A percentile compares a stretch with the other conserved stretches of the same genome.
Evolutionary conservation across 768 basidiomycete species (phyloP).

Genomic region (Lactarius psammicola): DNA sequence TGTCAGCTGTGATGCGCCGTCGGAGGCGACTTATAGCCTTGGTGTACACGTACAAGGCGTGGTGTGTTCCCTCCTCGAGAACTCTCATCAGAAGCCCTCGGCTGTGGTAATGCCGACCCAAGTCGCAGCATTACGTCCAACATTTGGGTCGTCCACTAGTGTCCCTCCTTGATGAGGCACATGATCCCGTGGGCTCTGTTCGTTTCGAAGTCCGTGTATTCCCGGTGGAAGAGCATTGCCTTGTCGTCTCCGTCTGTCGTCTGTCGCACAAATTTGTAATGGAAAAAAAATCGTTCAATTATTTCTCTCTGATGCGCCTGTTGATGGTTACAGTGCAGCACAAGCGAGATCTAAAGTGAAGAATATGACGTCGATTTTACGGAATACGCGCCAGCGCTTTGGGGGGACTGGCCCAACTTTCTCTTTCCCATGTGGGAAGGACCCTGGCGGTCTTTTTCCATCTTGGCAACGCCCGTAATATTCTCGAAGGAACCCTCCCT

Average conservation of each 20-base stretch:
- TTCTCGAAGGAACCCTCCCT: not conserved
- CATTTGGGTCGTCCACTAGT: not conserved
- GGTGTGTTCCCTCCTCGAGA: not conserved
- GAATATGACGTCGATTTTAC: conserved; percentile 9
- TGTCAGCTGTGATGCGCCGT: not conserved
- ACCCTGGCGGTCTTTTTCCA: conserved; percentile 1
- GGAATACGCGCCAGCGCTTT: not conserved
- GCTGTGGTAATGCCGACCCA: not conserved
- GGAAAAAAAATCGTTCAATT: not conserved
- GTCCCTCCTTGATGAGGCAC: too few relatives aligned
- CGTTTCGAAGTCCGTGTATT: conserved; percentile 4
- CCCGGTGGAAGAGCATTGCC: not conserved
- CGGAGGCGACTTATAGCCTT: not conserved
- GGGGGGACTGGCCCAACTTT: not conserved
- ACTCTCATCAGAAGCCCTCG: not conserved
- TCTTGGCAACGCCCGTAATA: not conserved
- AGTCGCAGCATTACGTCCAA: conserved; percentile 8
- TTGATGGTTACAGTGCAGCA: not conserved
- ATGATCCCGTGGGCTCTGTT: conserved; percentile 1
- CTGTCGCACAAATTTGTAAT: not conserved
- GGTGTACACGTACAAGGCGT: conserved; percentile 2
- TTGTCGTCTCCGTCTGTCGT: not conserved
- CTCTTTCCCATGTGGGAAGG: not conserved
- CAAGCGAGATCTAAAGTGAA: not conserved
- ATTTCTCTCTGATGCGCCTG: conserved; percentile 7